phyloP scores from a whole-genome alignment of 768 basidiomycete genomes.

The Mycena metata region DNA sequence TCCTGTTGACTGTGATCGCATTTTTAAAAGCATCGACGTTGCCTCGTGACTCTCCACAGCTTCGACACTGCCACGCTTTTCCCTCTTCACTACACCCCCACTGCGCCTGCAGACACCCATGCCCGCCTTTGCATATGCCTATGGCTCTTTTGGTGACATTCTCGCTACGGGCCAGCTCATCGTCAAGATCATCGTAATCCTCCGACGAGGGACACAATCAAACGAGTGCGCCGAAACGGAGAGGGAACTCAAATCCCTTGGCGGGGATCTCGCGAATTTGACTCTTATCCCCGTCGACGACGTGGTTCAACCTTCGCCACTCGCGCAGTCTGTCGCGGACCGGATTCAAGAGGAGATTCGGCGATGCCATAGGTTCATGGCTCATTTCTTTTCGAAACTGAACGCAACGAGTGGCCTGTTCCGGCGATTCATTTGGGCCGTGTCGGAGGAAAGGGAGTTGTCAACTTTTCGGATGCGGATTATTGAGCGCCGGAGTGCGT shows the following conservation, averaged over 20 bases:
- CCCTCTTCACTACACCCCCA: too few species aligned
- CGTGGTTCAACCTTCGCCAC: neutral
- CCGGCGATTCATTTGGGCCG: neutral
- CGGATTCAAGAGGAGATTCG: neutral
- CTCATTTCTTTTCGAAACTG: neutral
- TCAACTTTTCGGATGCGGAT: neutral
- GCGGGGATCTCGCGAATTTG: slow-evolving; percentile 11
- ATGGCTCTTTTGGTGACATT: too few species aligned
- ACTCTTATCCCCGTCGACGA: neutral
- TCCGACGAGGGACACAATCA: neutral
- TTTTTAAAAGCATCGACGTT: too few species aligned
- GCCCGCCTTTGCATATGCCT: too few species aligned
- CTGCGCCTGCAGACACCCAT: too few species aligned
- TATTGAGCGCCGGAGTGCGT: slow-evolving; percentile 1
- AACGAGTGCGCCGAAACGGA: neutral
- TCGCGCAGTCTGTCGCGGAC: neutral
- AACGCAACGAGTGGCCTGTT: neutral
- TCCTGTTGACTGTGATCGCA: too few species aligned
- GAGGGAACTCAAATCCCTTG: slow-evolving; percentile 1
- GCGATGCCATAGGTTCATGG: slow-evolving; percentile 1
- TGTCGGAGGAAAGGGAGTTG: neutral
- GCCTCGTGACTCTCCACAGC: too few species aligned
- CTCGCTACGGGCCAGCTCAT: too few species aligned
- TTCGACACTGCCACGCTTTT: too few species aligned
- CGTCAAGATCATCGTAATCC: neutral